These are phyloP conservation scores for Lactarius trivialis DNA, from an alignment of 768 basidiomycete species.

Conservation along the genomic window DNA sequence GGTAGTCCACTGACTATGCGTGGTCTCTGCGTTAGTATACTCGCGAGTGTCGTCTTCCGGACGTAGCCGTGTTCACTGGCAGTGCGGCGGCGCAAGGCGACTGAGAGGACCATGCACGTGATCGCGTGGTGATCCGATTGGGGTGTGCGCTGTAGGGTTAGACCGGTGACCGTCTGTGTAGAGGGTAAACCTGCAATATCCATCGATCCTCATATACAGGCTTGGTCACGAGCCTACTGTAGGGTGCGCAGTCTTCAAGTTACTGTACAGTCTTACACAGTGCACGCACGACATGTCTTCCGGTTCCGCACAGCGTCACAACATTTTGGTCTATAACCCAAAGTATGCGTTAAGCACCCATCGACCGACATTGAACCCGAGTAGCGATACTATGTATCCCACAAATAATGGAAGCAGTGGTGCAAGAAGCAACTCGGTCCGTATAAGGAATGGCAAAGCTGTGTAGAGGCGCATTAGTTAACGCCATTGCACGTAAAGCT, in stretches of 20 bases:
- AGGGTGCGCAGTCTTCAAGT: too few species aligned
- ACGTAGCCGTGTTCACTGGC: background rate
- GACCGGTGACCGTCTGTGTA: too few species aligned
- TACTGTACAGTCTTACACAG: background rate
- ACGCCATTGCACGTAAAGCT: background rate
- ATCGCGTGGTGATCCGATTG: background rate
- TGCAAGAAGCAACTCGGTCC: conserved; percentile 84
- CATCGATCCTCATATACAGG: too few species aligned
- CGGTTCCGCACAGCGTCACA: background rate
- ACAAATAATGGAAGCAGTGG: conserved; percentile 83
- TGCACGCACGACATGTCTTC: background rate
- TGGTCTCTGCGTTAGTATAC: too few species aligned
- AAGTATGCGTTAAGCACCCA: conserved; percentile 80
- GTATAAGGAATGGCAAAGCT: conserved; percentile 93
- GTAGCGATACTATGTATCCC: conserved; percentile 76
- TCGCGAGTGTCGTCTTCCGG: background rate
- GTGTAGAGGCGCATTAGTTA: conserved; percentile 19
- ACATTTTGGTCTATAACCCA: conserved; percentile 30
- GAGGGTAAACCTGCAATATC: too few species aligned
- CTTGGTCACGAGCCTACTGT: too few species aligned
- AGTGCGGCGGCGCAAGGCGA: too few species aligned
- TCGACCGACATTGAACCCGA: conserved; percentile 88
- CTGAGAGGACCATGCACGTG: background rate
- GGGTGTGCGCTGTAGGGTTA: too few species aligned
- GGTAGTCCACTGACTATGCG: background rate